A percentile compares a stretch with the other conserved stretches of the same genome.
These are phyloP conservation scores for Claviceps maximensis DNA, from an alignment of 2,329 filamentous ascomycete genomes.

Conservation along the genomic window DNA sequence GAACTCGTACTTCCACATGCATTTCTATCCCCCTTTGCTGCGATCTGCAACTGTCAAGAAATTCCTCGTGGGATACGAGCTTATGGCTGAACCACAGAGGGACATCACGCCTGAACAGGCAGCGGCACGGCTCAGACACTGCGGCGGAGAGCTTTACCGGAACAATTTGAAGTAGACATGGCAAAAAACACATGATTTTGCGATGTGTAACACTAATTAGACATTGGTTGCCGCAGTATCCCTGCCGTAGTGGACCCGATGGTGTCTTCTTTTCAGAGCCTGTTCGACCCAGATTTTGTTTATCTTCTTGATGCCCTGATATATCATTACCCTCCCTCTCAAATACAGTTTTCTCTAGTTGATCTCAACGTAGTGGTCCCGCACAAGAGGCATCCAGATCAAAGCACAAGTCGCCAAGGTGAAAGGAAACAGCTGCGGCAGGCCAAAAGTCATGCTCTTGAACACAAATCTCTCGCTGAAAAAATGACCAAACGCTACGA, in stretches of 20 bases:
- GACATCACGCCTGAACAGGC: slow-evolving; percentile 98
- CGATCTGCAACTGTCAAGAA: slow-evolving; percentile 89
- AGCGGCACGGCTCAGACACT: slow-evolving; percentile 59
- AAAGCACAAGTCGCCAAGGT: slow-evolving; percentile 35
- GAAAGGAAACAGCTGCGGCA: slow-evolving; percentile 43
- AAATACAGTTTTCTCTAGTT: slow-evolving; percentile 12
- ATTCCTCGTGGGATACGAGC: slow-evolving; percentile 91
- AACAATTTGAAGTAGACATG: slow-evolving; percentile 27
- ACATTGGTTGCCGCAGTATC: neutral
- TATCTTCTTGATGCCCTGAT: neutral
- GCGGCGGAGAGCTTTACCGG: slow-evolving; percentile 74
- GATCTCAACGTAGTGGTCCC: slow-evolving; percentile 50
- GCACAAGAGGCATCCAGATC: slow-evolving; percentile 54
- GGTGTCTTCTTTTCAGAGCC: neutral
- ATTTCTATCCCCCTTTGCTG: slow-evolving; percentile 91
- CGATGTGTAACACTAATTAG: neutral
- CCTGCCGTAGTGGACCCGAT: neutral
- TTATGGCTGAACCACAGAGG: slow-evolving; percentile 94
- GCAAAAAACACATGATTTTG: neutral
- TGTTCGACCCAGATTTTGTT: neutral
- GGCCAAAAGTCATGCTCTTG: slow-evolving; percentile 54
- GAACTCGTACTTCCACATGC: slow-evolving; percentile 83
- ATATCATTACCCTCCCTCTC: neutral
- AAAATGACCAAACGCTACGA: slow-evolving; percentile 66
- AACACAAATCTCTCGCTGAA: slow-evolving; percentile 69